phyloP scores from a whole-genome alignment of 2,329 filamentous ascomycete genomes.

The Penicillium sp. region DNA sequence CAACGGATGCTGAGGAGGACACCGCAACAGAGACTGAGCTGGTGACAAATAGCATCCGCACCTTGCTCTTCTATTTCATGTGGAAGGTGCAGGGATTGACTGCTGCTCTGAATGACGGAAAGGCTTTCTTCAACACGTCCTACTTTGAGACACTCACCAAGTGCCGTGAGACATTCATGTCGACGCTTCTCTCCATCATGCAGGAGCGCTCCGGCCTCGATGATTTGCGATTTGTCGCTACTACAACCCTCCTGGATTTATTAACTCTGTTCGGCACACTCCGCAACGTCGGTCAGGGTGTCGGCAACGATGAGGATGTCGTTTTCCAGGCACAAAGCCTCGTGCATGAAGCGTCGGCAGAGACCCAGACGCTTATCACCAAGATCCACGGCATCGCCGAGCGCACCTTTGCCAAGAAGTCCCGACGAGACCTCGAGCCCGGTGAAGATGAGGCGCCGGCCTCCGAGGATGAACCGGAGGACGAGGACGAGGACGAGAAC shows the following conservation, averaged over 20 bases:
- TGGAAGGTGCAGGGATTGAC: slow-evolving; percentile 72
- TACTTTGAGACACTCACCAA: slow-evolving; percentile 66
- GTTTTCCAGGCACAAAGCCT: slow-evolving; percentile 57
- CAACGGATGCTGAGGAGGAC: slow-evolving; percentile 59
- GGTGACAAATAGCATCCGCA: slow-evolving; percentile 69
- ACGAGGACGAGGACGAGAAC: slow-evolving; percentile 44
- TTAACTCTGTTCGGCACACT: slow-evolving; percentile 75
- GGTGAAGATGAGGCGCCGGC: slow-evolving; percentile 69
- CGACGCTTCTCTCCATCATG: slow-evolving; percentile 49
- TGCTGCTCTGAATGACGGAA: slow-evolving; percentile 50
- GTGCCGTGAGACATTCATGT: slow-evolving; percentile 51
- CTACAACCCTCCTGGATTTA: slow-evolving; percentile 74
- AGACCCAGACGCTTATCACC: slow-evolving; percentile 62
- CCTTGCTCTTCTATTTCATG: slow-evolving; percentile 85
- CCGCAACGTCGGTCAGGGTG: slow-evolving; percentile 47
- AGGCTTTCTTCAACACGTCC: slow-evolving; percentile 57
- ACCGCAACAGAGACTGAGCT: slow-evolving; percentile 75
- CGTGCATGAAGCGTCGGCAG: slow-evolving; percentile 63
- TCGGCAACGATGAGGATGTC: slow-evolving; percentile 42
- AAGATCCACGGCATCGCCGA: slow-evolving; percentile 75
- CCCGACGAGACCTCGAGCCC: slow-evolving; percentile 42
- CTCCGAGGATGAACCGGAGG: slow-evolving; percentile 56
- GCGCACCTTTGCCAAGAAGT: slow-evolving; percentile 68
- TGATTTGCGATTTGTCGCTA: slow-evolving; percentile 69
- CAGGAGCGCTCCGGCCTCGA: slow-evolving; percentile 58